Evolutionary conservation across 2,329 filamentous ascomycete genomes (phyloP), one percentile per base, ranked within the genome.

Genomic region (Rasamsonia emersonii): DNA sequence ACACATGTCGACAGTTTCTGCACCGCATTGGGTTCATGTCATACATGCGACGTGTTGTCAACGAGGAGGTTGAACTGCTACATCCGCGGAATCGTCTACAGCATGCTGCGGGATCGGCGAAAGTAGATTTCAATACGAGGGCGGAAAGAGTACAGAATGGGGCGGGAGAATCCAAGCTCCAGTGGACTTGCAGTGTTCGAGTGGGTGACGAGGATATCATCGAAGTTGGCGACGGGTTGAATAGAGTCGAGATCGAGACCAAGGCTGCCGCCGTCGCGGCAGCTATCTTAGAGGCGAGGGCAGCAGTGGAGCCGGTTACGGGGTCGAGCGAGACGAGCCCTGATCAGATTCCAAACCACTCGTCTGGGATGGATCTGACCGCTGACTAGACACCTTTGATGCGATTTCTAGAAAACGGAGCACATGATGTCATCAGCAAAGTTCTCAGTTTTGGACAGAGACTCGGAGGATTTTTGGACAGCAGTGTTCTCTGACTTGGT

Each of bases 11-110:
- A 30, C 48, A 32, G 0, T 67, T 95, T 21, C 53, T 85, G 0
- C 67, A 73, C 26, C 60, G 64, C 0, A 60, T 86, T 3, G 85
- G 85, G 0, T 64, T 95, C 4, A 42, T 86, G 23, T 51, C 59
- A 0, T 75, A 75, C 41, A 55, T 93, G 36, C 60, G 71, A 0
- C 68, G 77, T 2, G 61, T 86, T 8, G 45, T 93, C 7, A 44
- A 51, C 1, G 59, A 65, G 1, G 70, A 71, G 3, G 48, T 89
- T 3, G 67, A 79, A 28, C 57, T 68, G 3, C 47, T 64, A 30
- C 71, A 75, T 49, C 75, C 75, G 6, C 88, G 85, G 54, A 78
- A 85, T 23, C 33, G 30, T 7, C 9, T 39, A 11, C 24, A 27
- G 11, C 32, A 37, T 13, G 33, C 28, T 8, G 39, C 39, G 5